phyloP scores from a whole-genome alignment of 768 basidiomycete genomes.

The Lepiota venenata region DNA sequence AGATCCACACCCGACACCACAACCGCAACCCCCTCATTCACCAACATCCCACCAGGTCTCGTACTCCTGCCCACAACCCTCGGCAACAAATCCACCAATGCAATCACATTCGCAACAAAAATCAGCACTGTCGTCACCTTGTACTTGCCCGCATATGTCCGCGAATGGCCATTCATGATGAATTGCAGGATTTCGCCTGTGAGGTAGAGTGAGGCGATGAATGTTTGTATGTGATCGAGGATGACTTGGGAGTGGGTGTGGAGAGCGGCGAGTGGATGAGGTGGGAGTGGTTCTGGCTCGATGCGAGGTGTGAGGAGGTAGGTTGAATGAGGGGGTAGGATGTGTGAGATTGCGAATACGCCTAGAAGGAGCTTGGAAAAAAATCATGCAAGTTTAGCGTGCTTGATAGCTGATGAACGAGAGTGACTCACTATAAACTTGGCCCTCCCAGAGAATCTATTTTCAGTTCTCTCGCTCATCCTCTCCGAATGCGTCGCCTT shows the following conservation, averaged over 20 bases:
- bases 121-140: slow-evolving; percentile 2
- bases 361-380: slow-evolving; percentile 2
- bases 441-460: neutral
- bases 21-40: neutral
- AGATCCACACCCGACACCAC: neutral
- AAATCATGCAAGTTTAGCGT: neutral
- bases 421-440: slow-evolving; percentile 3
- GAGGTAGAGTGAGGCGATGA: slow-evolving; percentile 10
- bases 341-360: neutral
- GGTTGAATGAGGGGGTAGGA: neutral
- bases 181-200: slow-evolving; percentile 20
- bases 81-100: neutral
- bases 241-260: neutral
- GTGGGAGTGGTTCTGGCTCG: neutral
- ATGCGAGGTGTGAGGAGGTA: slow-evolving; percentile 11
- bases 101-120: neutral
- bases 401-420: no score
- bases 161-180: slow-evolving; percentile 19
- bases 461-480: slow-evolving; percentile 22
- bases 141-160: slow-evolving; percentile 22
- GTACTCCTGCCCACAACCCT: neutral
- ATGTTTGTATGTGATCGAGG: neutral
- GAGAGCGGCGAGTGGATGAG: neutral
- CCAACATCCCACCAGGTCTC: neutral
- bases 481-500: slow-evolving; percentile 27